Conservation (phyloP, 352 stramenopile species). For the Elongisporangium undulatum region DNA sequence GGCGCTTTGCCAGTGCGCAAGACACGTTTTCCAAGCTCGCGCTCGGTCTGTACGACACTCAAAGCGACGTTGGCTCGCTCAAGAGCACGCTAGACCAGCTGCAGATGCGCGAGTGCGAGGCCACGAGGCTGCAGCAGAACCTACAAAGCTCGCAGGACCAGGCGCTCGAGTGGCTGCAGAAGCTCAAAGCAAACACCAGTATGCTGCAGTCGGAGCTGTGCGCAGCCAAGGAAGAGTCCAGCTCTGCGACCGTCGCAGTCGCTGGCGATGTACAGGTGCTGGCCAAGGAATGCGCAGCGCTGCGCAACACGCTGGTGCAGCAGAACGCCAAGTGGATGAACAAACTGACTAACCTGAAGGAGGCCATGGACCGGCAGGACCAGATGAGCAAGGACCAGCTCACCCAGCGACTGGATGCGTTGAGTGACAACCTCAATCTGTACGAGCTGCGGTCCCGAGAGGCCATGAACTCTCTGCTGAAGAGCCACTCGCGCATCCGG, state of each 20-base stretch:
- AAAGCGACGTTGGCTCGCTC: conserved; percentile 32
- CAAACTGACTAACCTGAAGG: conserved; percentile 37
- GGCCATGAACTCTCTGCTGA: conserved; percentile 35
- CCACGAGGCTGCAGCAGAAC: conserved; percentile 27
- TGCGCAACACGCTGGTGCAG: conserved; percentile 30
- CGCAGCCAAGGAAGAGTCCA: conserved; percentile 29
- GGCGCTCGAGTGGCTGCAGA: conserved; percentile 27
- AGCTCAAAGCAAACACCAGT: conserved; percentile 31
- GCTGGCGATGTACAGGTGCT: conserved; percentile 44
- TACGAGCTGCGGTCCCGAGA: conserved; percentile 44
- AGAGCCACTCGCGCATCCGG: conserved; percentile 46
- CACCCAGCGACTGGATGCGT: conserved; percentile 35
- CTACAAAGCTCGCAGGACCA: conserved; percentile 51
- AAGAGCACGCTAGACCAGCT: conserved; percentile 41
- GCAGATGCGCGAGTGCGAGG: conserved; percentile 38
- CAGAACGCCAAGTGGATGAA: conserved; percentile 30
- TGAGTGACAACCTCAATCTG: conserved; percentile 25
- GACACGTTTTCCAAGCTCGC: conserved; percentile 49
- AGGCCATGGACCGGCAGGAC: conserved; percentile 37
- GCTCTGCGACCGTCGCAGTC: conserved; percentile 17
- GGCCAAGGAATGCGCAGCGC: conserved; percentile 27
- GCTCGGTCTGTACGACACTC: conserved; percentile 38
- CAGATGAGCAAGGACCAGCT: conserved; percentile 47
- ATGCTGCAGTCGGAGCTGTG: conserved; percentile 36
- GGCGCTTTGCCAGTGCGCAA: conserved; percentile 32